Percentiles rank a stretch among this genome's conserved stretches.
These are phyloP conservation scores for Drechslerella dactyloides DNA, from an alignment of 2,329 filamentous ascomycete species.

Conservation along the genomic window DNA sequence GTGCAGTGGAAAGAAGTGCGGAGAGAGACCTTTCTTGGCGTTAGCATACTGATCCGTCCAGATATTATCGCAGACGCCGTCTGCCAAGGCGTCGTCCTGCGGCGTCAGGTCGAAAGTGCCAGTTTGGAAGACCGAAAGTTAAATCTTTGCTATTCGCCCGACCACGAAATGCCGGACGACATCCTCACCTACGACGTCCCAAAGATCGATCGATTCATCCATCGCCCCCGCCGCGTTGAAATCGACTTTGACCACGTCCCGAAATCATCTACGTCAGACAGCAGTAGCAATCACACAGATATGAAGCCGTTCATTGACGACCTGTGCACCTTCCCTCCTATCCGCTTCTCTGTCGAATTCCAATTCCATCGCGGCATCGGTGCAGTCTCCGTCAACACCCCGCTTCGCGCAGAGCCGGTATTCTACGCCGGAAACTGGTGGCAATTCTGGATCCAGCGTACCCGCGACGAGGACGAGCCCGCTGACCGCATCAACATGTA, in stretches of 20 bases:
- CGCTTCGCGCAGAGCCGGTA: conserved; percentile 26
- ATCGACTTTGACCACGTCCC: conserved; percentile 22
- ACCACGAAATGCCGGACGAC: conserved; percentile 6
- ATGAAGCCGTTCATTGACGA: background rate
- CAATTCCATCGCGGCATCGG: conserved; percentile 45
- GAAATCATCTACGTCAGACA: background rate
- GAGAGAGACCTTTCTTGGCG: conserved; percentile 15
- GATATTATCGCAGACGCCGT: conserved; percentile 28
- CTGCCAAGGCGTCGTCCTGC: conserved; percentile 31
- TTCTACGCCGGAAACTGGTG: conserved; percentile 48
- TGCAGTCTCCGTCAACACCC: conserved; percentile 2
- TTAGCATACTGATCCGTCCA: conserved; percentile 11
- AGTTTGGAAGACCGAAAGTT: conserved; percentile 1
- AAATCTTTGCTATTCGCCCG: conserved; percentile 12
- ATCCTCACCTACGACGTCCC: conserved; percentile 20
- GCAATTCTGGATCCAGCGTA: conserved; percentile 41
- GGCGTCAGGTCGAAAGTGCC: conserved; percentile 17
- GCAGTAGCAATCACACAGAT: background rate
- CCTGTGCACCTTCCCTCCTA: conserved; percentile 17
- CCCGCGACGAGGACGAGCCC: conserved; percentile 3
- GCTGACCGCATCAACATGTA: conserved; percentile 25
- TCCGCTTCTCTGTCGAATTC: conserved; percentile 44
- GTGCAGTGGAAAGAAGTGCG: conserved; percentile 39
- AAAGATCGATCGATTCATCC: conserved; percentile 24
- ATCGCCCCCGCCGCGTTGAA: conserved; percentile 34